Evolutionary conservation across 169 alveolate genomes (phyloP), one percentile per base, ranked within the genome.

Genomic region (Eimeria mitis): DNA sequence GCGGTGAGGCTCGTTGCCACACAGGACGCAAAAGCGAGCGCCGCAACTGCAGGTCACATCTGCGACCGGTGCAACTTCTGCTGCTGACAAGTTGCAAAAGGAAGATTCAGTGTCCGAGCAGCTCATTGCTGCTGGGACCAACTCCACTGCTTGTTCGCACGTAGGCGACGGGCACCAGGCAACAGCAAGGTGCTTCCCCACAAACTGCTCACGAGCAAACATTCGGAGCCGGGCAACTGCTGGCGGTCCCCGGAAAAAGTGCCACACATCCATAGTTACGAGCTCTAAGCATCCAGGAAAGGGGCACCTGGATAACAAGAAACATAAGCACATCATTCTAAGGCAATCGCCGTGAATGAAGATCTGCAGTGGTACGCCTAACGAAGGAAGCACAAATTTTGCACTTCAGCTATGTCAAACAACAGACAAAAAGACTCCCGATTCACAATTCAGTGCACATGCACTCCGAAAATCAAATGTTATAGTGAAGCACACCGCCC

Each of bases 111-210:
- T 54, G 31, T 54, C 87, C 5, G 95, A 49, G 76, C 71, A 47
- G 47, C 75, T 78, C 79, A 52, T 44, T 34, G 96, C 96, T 47
- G 85, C 95, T 25, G 84, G 91, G 1, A 89, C 75, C 31, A 91
- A 54, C 52, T 96, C 97, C 61, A 96, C 97, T n/a, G 98, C 98
- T 44, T 83, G 95, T 52, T 89, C 96, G 95, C 99, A 98, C 54
- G 96, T 96, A 37, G 98, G 98, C 59, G 98, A 97, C 23, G 99
- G 99, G 81, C 99, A 97, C 98, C 98, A 97, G 89, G 97, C 97
- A 37, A 97, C 89, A 68, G 95, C 96, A 76, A 96, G 94, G 65
- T 96, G 95, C 76, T 95, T 84, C 89, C 97, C 98, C 21, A 94
- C 90, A 40, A 85, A 85, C 61, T 59, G 81, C 83, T 61, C 92